phyloP scores from a whole-genome alignment of 805 yeast genomes.

The Jamesozyma lodderae region DNA sequence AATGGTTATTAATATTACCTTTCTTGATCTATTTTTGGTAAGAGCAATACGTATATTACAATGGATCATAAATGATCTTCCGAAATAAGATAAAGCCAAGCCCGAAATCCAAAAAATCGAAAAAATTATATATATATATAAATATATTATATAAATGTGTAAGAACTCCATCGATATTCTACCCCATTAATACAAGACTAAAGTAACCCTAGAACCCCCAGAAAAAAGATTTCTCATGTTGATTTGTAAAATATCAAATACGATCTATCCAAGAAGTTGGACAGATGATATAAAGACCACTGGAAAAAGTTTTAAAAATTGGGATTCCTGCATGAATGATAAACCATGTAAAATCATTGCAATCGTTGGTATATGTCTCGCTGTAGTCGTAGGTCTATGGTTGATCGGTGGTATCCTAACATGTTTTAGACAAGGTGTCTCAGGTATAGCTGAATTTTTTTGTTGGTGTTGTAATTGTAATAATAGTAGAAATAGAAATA shows the following conservation, averaged over 20 bases:
- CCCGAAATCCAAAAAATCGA: too few species aligned
- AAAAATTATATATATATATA: background rate
- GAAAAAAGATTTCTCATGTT: background rate
- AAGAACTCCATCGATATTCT: too few species aligned
- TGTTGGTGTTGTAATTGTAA: slow-evolving; percentile 39
- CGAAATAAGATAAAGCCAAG: too few species aligned
- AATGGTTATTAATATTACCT: too few species aligned
- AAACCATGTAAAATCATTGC: slow-evolving; percentile 67
- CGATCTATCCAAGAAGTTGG: slow-evolving; percentile 10
- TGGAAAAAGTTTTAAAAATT: slow-evolving; percentile 43
- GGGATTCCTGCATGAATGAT: slow-evolving; percentile 79
- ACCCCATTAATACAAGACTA: background rate
- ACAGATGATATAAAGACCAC: slow-evolving; percentile 26
- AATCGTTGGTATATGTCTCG: slow-evolving; percentile 61
- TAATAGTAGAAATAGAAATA: background rate
- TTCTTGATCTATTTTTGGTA: too few species aligned
- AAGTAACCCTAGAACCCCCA: background rate
- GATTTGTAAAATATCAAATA: background rate
- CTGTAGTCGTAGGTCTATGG: slow-evolving; percentile 47
- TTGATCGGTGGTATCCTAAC: slow-evolving; percentile 44
- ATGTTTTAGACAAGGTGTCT: slow-evolving; percentile 50
- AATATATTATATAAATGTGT: too few species aligned
- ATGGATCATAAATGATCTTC: too few species aligned
- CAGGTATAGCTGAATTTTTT: slow-evolving; percentile 40
- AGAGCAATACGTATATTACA: too few species aligned